Evolutionary conservation across 108 stramenopile species (phyloP).

Genomic region (Skeletonema menzelii): DNA sequence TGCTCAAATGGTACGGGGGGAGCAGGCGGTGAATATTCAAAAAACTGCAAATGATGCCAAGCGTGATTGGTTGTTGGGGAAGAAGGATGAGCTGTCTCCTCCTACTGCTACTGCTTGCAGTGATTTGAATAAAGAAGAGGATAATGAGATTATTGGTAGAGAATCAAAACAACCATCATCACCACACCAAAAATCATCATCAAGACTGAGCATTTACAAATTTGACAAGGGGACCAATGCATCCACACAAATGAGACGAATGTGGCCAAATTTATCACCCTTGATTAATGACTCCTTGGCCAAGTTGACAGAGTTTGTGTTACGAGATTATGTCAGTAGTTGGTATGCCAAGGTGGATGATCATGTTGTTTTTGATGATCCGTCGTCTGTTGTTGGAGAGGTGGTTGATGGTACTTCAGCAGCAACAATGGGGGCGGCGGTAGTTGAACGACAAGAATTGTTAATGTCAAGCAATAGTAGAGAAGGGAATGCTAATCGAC

Average conservation of each 20-base stretch:
- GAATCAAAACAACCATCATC: conserved; percentile 2
- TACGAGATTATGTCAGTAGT: conserved; percentile 72
- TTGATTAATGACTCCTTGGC: conserved; percentile 60
- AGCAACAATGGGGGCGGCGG: background rate
- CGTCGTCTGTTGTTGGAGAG: background rate
- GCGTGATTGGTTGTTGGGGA: background rate
- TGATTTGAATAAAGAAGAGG: background rate
- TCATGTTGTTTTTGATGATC: conserved; percentile 21
- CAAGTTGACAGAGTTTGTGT: conserved; percentile 68
- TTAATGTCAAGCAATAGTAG: background rate
- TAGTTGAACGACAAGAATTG: background rate
- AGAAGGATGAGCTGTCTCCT: too few species aligned
- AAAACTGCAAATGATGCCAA: conserved; percentile 14
- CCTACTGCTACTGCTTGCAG: background rate
- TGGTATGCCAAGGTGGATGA: conserved; percentile 63
- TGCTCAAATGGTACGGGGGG: conserved; percentile 46
- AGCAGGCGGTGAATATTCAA: conserved; percentile 15
- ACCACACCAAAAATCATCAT: background rate
- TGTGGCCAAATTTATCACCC: conserved; percentile 74
- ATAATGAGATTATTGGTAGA: too few species aligned
- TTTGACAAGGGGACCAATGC: conserved; percentile 38
- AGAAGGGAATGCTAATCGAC: background rate
- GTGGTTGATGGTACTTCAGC: background rate
- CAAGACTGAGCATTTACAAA: conserved; percentile 17
- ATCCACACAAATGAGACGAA: conserved; percentile 40